Evolutionary conservation across 345 rosid species (phyloP).

Genomic region (Excoecaria cochinchinensis): DNA sequence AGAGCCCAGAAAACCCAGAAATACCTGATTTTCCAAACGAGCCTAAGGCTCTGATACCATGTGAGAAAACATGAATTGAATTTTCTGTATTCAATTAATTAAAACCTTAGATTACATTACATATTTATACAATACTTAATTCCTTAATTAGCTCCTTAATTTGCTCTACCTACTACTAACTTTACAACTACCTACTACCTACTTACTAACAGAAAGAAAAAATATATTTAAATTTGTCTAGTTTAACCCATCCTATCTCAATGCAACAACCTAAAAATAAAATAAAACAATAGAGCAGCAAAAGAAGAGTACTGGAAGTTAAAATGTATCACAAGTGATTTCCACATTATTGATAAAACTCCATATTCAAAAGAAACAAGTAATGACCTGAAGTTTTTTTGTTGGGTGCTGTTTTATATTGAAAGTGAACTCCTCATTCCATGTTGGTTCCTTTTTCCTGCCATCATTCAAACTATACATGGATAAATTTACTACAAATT

Average conservation of each 20-base stretch:
- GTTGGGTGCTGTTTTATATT: slow-evolving; percentile 56
- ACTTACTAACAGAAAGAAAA: too few species aligned
- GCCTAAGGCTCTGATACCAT: too few species aligned
- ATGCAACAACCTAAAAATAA: background rate
- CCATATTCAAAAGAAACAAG: slow-evolving; percentile 19
- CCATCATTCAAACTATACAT: slow-evolving; percentile 20
- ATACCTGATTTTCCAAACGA: too few species aligned
- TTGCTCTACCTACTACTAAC: too few species aligned
- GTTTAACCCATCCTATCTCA: background rate
- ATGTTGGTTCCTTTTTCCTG: slow-evolving; percentile 80
- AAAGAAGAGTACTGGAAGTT: background rate
- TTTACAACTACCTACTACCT: too few species aligned
- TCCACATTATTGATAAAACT: slow-evolving; percentile 3
- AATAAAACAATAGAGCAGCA: background rate
- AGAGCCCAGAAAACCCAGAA: too few species aligned
- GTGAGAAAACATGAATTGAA: too few species aligned
- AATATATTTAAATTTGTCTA: slow-evolving; percentile 15
- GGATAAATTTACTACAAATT: slow-evolving; percentile 5
- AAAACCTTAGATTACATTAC: too few species aligned
- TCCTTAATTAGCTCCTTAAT: too few species aligned
- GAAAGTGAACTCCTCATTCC: slow-evolving; percentile 79
- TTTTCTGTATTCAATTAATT: too few species aligned
- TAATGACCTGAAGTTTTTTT: slow-evolving; percentile 65
- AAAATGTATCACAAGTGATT: background rate
- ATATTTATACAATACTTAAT: too few species aligned